Conservation (phyloP, 345 rosid genomes). For the Pistacia vera region DNA sequence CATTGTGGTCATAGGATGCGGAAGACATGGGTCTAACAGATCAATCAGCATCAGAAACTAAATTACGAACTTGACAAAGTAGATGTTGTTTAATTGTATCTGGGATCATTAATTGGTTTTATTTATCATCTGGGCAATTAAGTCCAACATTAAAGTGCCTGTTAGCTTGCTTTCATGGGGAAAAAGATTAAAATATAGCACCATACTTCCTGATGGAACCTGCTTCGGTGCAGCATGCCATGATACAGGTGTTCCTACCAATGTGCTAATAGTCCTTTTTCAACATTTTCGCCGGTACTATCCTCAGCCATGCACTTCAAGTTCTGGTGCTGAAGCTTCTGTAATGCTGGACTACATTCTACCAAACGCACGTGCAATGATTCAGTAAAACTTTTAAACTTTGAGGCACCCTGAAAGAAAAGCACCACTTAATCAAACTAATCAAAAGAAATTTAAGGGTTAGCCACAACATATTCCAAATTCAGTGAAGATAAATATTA, state of each 20-base stretch:
- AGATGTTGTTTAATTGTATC: background rate
- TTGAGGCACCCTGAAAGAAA: slow-evolving; percentile 68
- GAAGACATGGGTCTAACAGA: too few relatives aligned
- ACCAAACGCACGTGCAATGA: slow-evolving; percentile 81
- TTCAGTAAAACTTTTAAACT: slow-evolving; percentile 71
- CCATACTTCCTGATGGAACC: slow-evolving; percentile 85
- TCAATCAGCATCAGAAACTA: background rate
- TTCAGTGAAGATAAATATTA: slow-evolving; percentile 5
- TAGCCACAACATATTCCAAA: background rate
- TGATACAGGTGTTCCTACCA: slow-evolving; percentile 69
- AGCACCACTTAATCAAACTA: background rate
- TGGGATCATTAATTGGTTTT: background rate
- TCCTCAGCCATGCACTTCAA: slow-evolving; percentile 64
- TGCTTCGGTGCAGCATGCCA: slow-evolving; percentile 83
- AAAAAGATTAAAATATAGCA: slow-evolving; percentile 23
- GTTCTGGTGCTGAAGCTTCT: slow-evolving; percentile 68
- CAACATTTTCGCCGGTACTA: slow-evolving; percentile 28
- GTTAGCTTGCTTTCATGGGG: slow-evolving; percentile 13
- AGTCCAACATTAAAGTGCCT: background rate
- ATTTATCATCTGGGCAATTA: background rate
- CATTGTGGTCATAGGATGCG: too few relatives aligned
- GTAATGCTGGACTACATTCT: slow-evolving; percentile 83
- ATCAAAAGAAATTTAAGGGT: background rate
- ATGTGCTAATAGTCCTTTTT: slow-evolving; percentile 48
- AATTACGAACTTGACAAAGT: background rate